phyloP scores from a whole-genome alignment of 495 filamentous ascomycete species.

The Penicillium flavigenum region DNA sequence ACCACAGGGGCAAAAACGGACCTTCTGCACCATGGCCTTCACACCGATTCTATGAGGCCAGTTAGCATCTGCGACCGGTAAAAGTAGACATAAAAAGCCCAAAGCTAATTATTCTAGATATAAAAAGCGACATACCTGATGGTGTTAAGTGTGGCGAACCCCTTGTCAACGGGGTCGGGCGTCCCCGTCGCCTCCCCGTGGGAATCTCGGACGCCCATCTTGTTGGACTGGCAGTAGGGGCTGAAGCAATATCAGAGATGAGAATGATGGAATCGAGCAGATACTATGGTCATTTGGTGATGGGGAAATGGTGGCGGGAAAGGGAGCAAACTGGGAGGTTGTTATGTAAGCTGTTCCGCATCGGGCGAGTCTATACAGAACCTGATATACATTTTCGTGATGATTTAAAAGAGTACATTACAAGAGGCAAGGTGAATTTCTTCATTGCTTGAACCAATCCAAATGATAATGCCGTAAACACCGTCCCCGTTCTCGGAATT shows the following conservation, averaged over 20 bases:
- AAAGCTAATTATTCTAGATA: slow-evolving; percentile 1
- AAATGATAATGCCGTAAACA: slow-evolving; percentile 1
- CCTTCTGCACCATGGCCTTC: slow-evolving; percentile 71
- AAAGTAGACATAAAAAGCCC: slow-evolving; percentile 27
- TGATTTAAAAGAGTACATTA: neutral
- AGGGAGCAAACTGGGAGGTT: slow-evolving; percentile 7
- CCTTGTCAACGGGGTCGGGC: slow-evolving; percentile 67
- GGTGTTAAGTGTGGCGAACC: slow-evolving; percentile 75
- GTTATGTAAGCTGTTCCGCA: slow-evolving; percentile 10
- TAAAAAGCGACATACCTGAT: slow-evolving; percentile 56
- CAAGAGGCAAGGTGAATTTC: neutral
- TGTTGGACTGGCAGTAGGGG: slow-evolving; percentile 15
- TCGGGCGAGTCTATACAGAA: slow-evolving; percentile 1
- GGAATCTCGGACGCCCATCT: slow-evolving; percentile 50
- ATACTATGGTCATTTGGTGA: slow-evolving; percentile 23
- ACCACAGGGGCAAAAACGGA: slow-evolving; percentile 27
- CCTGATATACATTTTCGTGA: neutral
- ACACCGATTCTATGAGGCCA: slow-evolving; percentile 60
- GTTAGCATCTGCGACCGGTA: slow-evolving; percentile 50
- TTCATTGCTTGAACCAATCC: neutral
- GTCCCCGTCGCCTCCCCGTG: slow-evolving; percentile 52
- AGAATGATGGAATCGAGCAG: slow-evolving; percentile 24
- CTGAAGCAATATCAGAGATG: slow-evolving; percentile 21
- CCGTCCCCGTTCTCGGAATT: neutral
- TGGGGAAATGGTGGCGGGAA: slow-evolving; percentile 8